These are phyloP conservation scores for Pilatotrama ljubarskyi DNA, from an alignment of 768 basidiomycete species.

Conservation along the genomic window DNA sequence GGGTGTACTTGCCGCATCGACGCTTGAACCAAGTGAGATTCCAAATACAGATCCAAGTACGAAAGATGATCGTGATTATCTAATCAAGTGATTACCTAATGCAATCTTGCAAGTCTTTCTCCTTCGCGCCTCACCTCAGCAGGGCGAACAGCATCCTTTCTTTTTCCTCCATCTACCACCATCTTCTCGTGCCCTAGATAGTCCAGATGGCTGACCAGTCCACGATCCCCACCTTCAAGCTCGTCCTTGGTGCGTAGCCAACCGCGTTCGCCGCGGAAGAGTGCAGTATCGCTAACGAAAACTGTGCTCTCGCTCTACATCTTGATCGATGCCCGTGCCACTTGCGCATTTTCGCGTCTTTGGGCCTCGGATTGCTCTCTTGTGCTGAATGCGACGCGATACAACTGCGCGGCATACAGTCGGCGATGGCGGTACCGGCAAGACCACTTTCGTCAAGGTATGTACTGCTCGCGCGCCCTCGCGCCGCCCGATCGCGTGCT, in stretches of 20 bases:
- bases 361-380: slow-evolving; percentile 22
- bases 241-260: slow-evolving; percentile 83
- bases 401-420: slow-evolving; percentile 47
- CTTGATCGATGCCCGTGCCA: slow-evolving; percentile 53
- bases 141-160: slow-evolving; percentile 14
- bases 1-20: too few relatives aligned
- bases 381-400: slow-evolving; percentile 24
- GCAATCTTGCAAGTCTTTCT: slow-evolving; percentile 21
- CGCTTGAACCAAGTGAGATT: slow-evolving; percentile 6
- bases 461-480: slow-evolving; percentile 24
- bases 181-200: slow-evolving; percentile 42
- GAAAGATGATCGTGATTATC: slow-evolving; percentile 23
- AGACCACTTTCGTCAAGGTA: slow-evolving; percentile 99
- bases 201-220: slow-evolving; percentile 43
- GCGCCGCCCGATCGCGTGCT: slow-evolving; percentile 51
- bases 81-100: slow-evolving; percentile 25
- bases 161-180: slow-evolving; percentile 27
- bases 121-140: slow-evolving; percentile 24
- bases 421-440: slow-evolving; percentile 96
- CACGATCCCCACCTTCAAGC: slow-evolving; percentile 90
- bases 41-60: slow-evolving; percentile 5
- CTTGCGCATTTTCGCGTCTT: slow-evolving; percentile 19
- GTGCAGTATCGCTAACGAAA: slow-evolving; percentile 19
- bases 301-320: slow-evolving; percentile 34
- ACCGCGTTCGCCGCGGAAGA: background rate